Evolutionary conservation across 148 eudicot species (phyloP), one percentile per base, ranked within the genome.

Genomic region (Chenopodium suecicum): DNA sequence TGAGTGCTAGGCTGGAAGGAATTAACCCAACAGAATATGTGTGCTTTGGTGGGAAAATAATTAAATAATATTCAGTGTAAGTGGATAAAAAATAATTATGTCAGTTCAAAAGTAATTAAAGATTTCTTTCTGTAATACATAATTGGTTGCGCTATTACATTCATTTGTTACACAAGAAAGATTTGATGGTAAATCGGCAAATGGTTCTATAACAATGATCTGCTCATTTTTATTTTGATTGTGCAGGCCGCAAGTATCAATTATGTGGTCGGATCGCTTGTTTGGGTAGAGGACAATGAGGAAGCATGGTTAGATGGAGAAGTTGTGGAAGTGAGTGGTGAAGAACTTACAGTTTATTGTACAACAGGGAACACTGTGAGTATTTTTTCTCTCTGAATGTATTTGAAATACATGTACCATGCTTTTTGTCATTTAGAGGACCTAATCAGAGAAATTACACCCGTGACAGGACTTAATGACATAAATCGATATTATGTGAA

Each of bases 271-370:
- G 99, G 99, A 76, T 88, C 98, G 79, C 93, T 87, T 60, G 99
- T 96, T 81, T 96, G 99, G 99, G 93, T 96, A 81, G 97, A 88
- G 87, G 99, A 96, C 88, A 89, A 88, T 25, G 95, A 91, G 60
- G 92, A 86, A 84, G 91, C 91, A 79, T 96, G 99, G 99, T 69
- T 91, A 82, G 98, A 92, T 82, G 99, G 99, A 65, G 92, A 87
- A 86, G 95, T 94, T 73, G 80, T 83, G n/a, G 90, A 90, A 89
- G 88, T 92, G 31, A 86, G 89, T 76, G 97, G 94, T 20, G 90
- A 87, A 75, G 92, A 89, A 71, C 75, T 94, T 79, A 90, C 71
- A 80, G 83, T 96, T 37, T 77, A 73, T 32, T 88, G 90, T 78
- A 78, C 91, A 63, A 77, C 75, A 41, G 92, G 84, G 50, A 87